Conservation (phyloP, 202 grass and related monocot species). For the Setaria italica region DNA sequence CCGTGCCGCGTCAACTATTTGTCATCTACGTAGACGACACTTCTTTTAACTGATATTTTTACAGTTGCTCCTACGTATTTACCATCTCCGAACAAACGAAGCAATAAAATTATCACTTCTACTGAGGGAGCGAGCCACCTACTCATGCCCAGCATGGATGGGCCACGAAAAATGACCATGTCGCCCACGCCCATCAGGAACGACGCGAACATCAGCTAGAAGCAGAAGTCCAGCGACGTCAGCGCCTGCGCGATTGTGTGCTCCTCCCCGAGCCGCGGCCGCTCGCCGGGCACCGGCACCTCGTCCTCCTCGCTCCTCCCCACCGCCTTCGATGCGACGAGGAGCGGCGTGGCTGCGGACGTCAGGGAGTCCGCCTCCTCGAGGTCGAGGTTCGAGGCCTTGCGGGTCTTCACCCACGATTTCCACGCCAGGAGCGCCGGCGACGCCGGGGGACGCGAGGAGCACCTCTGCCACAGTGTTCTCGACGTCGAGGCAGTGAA, state of each 20-base stretch:
- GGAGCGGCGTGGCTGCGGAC: slow-evolving; percentile 20
- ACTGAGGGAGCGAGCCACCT: no score
- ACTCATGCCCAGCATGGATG: no score
- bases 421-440: slow-evolving; percentile 65
- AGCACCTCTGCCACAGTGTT: slow-evolving; percentile 34
- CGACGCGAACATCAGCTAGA: slow-evolving; percentile 72
- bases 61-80: no score
- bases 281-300: slow-evolving; percentile 1
- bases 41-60: no score
- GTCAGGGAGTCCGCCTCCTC: slow-evolving; percentile 34
- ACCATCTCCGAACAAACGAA: no score
- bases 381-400: slow-evolving; percentile 42
- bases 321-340: slow-evolving; percentile 18
- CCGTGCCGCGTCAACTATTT: no score
- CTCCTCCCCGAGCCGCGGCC: slow-evolving; percentile 80
- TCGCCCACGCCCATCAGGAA: slow-evolving; percentile 80
- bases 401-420: slow-evolving; percentile 27
- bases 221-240: slow-evolving; percentile 74
- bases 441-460: slow-evolving; percentile 62
- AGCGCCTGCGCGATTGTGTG: slow-evolving; percentile 83
- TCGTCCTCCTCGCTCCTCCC: background rate
- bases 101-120: no score
- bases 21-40: no score
- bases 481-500: no score
- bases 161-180: no score